Base-by-base conservation (phyloP, 306 rosid genomes). In the Carpinus viminea region DNA sequence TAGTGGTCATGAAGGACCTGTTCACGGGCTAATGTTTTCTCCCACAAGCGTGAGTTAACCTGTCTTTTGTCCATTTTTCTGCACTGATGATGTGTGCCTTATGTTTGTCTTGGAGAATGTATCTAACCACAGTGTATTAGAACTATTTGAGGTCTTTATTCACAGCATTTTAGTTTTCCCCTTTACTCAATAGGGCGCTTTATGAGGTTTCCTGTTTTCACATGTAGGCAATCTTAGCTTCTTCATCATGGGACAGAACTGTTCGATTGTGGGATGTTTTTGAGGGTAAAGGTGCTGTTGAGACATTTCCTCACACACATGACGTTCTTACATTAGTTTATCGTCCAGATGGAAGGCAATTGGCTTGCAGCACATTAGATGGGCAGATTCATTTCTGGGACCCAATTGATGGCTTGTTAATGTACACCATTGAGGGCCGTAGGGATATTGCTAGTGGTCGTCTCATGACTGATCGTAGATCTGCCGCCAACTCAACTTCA, bases 371-470 rank as follows among this genome's bases (percentile, higher is more conserved):
- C 87, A 93, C 99, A 62, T 86, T 95, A 83, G 99, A 95, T 76
- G 99, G 99, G 46, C 97, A 95, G 79, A 91, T 95, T 79, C 90
- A 91, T 88, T 95, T 95, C 80, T 95, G 98, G 98, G 99, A 95
- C 79, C 98, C 99, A 50, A 79, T 90, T 68, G 97, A 95, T 80
- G 99, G 99, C 17, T 61, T 85, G 77, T 72, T 95, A 76, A 93
- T 91, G 97, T 89, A 86, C 83, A 89, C 94, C 73, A 93, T 95
- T 74, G 96, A 93, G 85, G 99, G 99, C 60, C 89, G 93, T 12
- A 90, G 97, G 81, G 99, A 93, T 84, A 93, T 95, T 77, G 88
- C 97, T 18, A 93, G 98, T 76, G 99, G 99, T 45, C 97, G 96
- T 75, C 89, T 91, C 41, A 87, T 91, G 99, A 91, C 96, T 81